These are phyloP conservation scores for Fusarium keratoplasticum DNA, from an alignment of 2,329 filamentous ascomycete species.

Conservation along the genomic window DNA sequence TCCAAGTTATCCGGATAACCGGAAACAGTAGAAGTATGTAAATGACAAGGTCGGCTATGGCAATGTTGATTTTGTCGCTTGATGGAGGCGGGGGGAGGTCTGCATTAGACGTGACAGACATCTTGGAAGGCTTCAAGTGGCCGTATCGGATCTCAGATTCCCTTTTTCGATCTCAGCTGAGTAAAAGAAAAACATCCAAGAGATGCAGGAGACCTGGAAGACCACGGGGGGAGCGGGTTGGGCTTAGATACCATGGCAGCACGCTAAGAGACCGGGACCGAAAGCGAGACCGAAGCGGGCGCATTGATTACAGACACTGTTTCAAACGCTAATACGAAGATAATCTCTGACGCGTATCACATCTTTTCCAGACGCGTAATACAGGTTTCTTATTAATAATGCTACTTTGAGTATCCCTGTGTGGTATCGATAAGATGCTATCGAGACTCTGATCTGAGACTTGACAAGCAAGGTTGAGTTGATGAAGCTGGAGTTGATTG, in stretches of 20 bases:
- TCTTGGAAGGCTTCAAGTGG: background rate
- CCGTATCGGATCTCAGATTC: background rate
- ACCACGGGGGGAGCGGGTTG: background rate
- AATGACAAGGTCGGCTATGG: slow-evolving; percentile 39
- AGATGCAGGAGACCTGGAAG: background rate
- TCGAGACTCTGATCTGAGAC: background rate
- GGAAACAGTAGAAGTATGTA: slow-evolving; percentile 34
- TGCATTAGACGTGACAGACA: background rate
- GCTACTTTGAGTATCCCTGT: background rate
- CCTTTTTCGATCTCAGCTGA: background rate
- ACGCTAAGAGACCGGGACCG: slow-evolving; percentile 2
- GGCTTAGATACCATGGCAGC: background rate
- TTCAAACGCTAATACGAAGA: background rate
- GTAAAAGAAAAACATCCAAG: background rate
- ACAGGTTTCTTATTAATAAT: background rate
- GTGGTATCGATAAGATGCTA: background rate
- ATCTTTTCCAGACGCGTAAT: background rate
- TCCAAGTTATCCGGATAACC: slow-evolving; percentile 39
- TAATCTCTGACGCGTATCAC: background rate
- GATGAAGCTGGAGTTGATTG: background rate
- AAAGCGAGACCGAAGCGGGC: background rate
- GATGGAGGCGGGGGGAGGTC: background rate
- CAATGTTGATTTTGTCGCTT: slow-evolving; percentile 14
- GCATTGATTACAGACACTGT: background rate
- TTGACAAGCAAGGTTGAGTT: background rate